Evolutionary conservation across 192 early-diverging fungal genomes (phyloP).

Genomic region (Linnemannia exigua): DNA sequence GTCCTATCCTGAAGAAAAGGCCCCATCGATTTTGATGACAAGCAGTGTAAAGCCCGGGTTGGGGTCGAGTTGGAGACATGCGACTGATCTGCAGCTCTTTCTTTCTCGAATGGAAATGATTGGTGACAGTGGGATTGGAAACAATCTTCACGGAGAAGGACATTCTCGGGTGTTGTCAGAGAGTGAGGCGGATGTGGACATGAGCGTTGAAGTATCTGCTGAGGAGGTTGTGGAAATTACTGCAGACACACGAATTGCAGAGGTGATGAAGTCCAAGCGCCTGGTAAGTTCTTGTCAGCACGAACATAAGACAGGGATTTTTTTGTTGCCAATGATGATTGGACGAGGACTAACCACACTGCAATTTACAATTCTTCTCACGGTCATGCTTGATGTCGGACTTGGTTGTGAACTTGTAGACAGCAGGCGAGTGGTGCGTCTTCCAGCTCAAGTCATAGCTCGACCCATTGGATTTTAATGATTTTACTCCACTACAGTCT

Average conservation of each 20-base stretch:
- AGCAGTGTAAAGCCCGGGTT: slow-evolving; percentile 31
- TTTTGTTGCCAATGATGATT: neutral
- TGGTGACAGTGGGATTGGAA: neutral
- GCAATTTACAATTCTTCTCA: slow-evolving; percentile 17
- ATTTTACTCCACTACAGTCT: too few relatives aligned
- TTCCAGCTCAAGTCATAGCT: slow-evolving; percentile 19
- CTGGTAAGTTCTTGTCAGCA: slow-evolving; percentile 36
- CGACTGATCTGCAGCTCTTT: slow-evolving; percentile 40
- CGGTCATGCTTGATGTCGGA: neutral
- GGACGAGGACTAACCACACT: neutral
- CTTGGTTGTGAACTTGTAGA: slow-evolving; percentile 16
- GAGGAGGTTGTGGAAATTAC: neutral
- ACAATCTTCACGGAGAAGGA: neutral
- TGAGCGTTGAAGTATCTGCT: neutral
- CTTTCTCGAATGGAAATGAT: neutral
- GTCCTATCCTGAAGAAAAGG: slow-evolving; percentile 31
- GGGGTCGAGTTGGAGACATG: slow-evolving; percentile 35
- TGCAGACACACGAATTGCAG: slow-evolving; percentile 16
- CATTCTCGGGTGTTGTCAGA: neutral
- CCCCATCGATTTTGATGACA: slow-evolving; percentile 36
- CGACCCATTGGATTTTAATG: too few relatives aligned
- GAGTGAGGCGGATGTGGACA: neutral
- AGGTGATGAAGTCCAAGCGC: slow-evolving; percentile 38
- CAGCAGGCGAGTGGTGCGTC: slow-evolving; percentile 41
- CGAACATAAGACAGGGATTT: too few relatives aligned